Conservation (phyloP, 2,329 filamentous ascomycete species). For the Venturia oleaginea region DNA sequence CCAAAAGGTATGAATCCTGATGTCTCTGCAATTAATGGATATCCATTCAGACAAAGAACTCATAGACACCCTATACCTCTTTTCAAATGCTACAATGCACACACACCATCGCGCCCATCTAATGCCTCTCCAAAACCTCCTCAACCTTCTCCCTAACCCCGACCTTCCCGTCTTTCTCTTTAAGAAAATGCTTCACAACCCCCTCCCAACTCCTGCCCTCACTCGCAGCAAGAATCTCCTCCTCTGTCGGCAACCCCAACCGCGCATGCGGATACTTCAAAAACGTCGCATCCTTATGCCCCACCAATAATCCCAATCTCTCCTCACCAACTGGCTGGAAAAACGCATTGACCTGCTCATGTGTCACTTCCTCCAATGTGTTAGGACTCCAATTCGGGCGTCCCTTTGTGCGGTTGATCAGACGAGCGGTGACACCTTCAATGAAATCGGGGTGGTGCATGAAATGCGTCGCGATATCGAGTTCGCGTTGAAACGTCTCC, state of each 20-base stretch:
- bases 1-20: too few species aligned
- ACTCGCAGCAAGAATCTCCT: conserved; percentile 43
- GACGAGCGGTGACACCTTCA: conserved; percentile 75
- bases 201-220: conserved; percentile 25
- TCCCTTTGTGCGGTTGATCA: conserved; percentile 60
- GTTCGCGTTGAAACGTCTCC: conserved; percentile 77
- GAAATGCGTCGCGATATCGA: conserved; percentile 75
- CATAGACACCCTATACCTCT: neutral
- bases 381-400: conserved; percentile 69
- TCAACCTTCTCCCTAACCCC: conserved; percentile 50
- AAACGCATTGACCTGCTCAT: conserved; percentile 56
- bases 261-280: conserved; percentile 60
- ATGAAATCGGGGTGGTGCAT: conserved; percentile 89
- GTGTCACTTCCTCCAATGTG: conserved; percentile 57
- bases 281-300: conserved; percentile 46
- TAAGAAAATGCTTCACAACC: conserved; percentile 32
- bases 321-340: conserved; percentile 45
- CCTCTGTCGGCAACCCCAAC: conserved; percentile 67
- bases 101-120: neutral
- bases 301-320: conserved; percentile 52
- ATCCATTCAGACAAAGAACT: too few species aligned
- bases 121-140: conserved; percentile 24
- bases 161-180: conserved; percentile 35
- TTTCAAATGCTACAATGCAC: neutral
- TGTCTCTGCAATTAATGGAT: too few species aligned